These are phyloP conservation scores for Fusarium miscanthi DNA, from an alignment of 2,329 filamentous ascomycete genomes.

Conservation along the genomic window DNA sequence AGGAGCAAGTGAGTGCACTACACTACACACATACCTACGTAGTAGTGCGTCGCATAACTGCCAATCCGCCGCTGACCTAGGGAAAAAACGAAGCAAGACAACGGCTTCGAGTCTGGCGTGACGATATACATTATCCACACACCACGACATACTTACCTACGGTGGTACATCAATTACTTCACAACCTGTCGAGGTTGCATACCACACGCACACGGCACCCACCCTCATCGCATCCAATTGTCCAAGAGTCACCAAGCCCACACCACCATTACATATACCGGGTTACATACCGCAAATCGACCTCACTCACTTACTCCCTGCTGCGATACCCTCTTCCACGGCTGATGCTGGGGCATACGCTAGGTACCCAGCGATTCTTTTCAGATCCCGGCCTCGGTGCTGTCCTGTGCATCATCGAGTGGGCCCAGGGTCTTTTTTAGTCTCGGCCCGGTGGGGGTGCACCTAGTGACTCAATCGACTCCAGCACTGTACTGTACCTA, in stretches of 20 bases:
- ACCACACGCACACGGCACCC: neutral
- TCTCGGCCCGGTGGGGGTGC: slow-evolving; percentile 15
- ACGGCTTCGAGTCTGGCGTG: slow-evolving; percentile 32
- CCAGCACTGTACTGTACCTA: slow-evolving; percentile 10
- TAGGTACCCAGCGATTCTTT: slow-evolving; percentile 9
- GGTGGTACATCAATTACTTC: neutral
- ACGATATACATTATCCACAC: slow-evolving; percentile 13
- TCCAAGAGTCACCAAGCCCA: slow-evolving; percentile 12
- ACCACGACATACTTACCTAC: neutral
- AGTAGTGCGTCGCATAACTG: neutral
- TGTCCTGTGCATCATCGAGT: slow-evolving; percentile 37
- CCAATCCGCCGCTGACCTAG: slow-evolving; percentile 31
- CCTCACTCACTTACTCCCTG: slow-evolving; percentile 8
- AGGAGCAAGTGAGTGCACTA: slow-evolving; percentile 8
- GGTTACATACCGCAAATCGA: slow-evolving; percentile 31
- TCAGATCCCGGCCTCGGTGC: slow-evolving; percentile 15
- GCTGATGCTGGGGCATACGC: slow-evolving; percentile 7
- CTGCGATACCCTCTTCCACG: slow-evolving; percentile 23
- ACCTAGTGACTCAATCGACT: neutral
- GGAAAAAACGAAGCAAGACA: slow-evolving; percentile 26
- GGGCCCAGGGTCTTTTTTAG: slow-evolving; percentile 25
- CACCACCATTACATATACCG: slow-evolving; percentile 22
- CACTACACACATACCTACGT: slow-evolving; percentile 6
- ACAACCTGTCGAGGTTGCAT: slow-evolving; percentile 2
- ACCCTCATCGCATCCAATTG: slow-evolving; percentile 1